These are phyloP conservation scores for Boletus tylopilopsis DNA, from an alignment of 768 basidiomycete species.

Conservation along the genomic window DNA sequence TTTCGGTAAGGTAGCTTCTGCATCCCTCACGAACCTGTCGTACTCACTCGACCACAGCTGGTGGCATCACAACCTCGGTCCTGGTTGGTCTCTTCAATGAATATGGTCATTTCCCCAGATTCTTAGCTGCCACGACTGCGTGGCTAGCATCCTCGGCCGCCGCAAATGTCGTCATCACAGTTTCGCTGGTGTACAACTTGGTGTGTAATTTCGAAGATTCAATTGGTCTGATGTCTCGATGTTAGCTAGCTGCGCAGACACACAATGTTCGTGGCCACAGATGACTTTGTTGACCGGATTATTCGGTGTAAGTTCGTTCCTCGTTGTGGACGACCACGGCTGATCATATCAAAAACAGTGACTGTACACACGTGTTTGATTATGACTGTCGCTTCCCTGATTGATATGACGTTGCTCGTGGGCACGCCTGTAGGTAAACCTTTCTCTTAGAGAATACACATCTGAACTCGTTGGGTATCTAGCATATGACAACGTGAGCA, in stretches of 20 bases:
- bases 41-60: constrained; percentile 22
- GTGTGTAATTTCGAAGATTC: constrained; percentile 18
- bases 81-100: constrained; percentile 30
- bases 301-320: constrained; percentile 31
- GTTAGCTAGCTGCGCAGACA: constrained; percentile 34
- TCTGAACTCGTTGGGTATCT: background rate
- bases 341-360: constrained; percentile 10
- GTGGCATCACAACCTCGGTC: constrained; percentile 34
- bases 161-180: constrained; percentile 41
- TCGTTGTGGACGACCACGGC: background rate
- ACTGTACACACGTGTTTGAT: constrained; percentile 28
- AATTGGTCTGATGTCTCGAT: background rate
- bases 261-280: constrained; percentile 40
- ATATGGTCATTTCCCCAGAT: constrained; percentile 32
- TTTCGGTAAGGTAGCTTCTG: background rate
- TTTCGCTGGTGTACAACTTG: constrained; percentile 40
- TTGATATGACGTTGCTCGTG: constrained; percentile 12
- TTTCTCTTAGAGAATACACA: background rate
- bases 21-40: background rate
- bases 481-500: constrained; percentile 8
- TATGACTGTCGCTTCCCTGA: background rate
- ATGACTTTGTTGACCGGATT: constrained; percentile 37
- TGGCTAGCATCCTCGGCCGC: constrained; percentile 42
- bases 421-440: constrained; percentile 18
- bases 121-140: constrained; percentile 32